These are phyloP conservation scores for Venturia carpophila DNA, from an alignment of 2,329 filamentous ascomycete genomes.

Conservation along the genomic window DNA sequence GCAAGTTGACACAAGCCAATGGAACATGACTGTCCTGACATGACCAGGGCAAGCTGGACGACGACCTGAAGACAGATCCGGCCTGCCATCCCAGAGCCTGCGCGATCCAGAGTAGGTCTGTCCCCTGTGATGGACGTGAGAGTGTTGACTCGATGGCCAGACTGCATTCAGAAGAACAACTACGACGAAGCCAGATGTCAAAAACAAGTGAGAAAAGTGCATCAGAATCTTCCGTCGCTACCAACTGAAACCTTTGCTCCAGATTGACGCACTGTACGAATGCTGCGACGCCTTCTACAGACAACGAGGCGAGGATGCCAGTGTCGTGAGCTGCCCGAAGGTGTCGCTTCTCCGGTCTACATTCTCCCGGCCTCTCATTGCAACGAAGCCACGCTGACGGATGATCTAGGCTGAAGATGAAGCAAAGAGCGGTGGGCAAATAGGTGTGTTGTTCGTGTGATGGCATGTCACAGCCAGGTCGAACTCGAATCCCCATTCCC, in stretches of 20 bases:
- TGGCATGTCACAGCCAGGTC: conserved; percentile 36
- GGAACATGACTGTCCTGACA: neutral
- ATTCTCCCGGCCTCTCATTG: neutral
- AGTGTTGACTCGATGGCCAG: conserved; percentile 37
- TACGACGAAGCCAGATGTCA: conserved; percentile 83
- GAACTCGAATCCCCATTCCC: conserved; percentile 35
- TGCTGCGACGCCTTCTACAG: conserved; percentile 89
- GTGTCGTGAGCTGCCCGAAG: conserved; percentile 78
- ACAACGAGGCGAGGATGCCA: conserved; percentile 66
- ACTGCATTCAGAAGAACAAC: conserved; percentile 74
- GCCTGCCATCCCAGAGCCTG: conserved; percentile 85
- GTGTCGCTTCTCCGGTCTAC: conserved; percentile 57
- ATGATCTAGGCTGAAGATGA: conserved; percentile 60
- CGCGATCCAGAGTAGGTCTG: conserved; percentile 70
- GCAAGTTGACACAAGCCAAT: neutral
- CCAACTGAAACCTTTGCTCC: conserved; percentile 25
- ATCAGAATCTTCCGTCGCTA: neutral
- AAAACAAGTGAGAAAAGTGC: conserved; percentile 34
- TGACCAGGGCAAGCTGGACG: conserved; percentile 36
- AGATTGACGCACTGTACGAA: conserved; percentile 81
- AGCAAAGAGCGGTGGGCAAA: conserved; percentile 54
- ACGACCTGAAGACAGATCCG: conserved; percentile 65
- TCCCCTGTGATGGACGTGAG: neutral
- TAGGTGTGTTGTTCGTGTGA: conserved; percentile 23
- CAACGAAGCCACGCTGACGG: neutral